These are phyloP conservation scores for Mycena venus DNA, from an alignment of 768 basidiomycete genomes.

Conservation along the genomic window DNA sequence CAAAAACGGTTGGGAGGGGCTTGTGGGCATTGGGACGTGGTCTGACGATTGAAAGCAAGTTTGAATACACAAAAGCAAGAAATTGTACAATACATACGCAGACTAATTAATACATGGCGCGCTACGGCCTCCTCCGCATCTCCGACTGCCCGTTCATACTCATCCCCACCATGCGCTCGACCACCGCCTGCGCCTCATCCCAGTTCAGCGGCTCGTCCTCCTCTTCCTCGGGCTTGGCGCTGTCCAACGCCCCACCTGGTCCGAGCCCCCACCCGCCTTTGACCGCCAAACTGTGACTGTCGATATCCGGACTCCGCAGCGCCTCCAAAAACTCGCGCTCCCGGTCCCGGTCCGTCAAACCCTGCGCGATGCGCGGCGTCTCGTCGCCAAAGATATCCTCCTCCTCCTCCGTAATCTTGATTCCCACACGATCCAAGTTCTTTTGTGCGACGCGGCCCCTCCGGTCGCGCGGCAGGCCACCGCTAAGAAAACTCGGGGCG, in stretches of 20 bases:
- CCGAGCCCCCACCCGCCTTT: constrained; percentile 87
- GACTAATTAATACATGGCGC: constrained; percentile 9
- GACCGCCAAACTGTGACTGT: constrained; percentile 52
- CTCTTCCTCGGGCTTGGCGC: constrained; percentile 63
- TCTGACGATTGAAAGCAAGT: constrained; percentile 38
- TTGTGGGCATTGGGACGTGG: constrained; percentile 54
- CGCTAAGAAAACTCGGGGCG: constrained; percentile 79
- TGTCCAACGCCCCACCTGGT: constrained; percentile 63
- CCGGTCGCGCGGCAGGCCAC: constrained; percentile 81
- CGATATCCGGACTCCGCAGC: constrained; percentile 67
- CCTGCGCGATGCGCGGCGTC: constrained; percentile 60
- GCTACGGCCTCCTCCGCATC: constrained; percentile 42
- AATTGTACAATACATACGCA: constrained; percentile 23
- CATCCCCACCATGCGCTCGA: constrained; percentile 65
- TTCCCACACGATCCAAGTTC: constrained; percentile 42
- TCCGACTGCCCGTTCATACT: constrained; percentile 60
- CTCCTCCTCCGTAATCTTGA: constrained; percentile 44
- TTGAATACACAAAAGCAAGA: constrained; percentile 1
- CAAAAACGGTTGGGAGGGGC: constrained; percentile 49
- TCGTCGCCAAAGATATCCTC: constrained; percentile 64
- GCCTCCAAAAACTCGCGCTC: constrained; percentile 72
- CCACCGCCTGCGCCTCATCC: constrained; percentile 78
- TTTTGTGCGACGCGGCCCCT: constrained; percentile 81
- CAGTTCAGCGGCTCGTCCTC: constrained; percentile 76
- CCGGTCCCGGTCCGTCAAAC: constrained; percentile 57